Evolutionary conservation across 2,329 filamentous ascomycete species (phyloP).

Genomic region (Verticillium zaregamsianum): DNA sequence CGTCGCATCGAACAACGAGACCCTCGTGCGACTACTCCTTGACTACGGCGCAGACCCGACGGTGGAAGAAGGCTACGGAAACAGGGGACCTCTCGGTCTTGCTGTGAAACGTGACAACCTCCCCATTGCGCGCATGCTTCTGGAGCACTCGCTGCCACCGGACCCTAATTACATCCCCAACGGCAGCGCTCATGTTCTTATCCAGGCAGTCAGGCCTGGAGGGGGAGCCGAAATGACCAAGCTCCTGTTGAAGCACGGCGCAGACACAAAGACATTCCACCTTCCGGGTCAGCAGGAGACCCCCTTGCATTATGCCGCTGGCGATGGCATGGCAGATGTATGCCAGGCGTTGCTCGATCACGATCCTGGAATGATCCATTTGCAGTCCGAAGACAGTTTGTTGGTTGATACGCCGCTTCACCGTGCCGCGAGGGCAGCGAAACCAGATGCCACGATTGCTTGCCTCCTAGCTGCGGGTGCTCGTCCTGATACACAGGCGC

Average conservation of each 20-base stretch:
- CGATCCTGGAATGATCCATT: conserved; percentile 15
- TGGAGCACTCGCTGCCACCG: conserved; percentile 12
- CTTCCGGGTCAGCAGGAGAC: not conserved
- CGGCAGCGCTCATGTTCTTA: not conserved
- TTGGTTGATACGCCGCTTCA: conserved; percentile 13
- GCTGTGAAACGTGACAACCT: conserved; percentile 7
- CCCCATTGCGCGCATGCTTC: conserved; percentile 9
- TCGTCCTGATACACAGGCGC: conserved; percentile 4
- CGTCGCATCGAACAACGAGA: conserved; percentile 1
- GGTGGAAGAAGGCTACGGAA: conserved; percentile 14
- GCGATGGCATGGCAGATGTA: conserved; percentile 8
- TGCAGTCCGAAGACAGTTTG: conserved; percentile 9
- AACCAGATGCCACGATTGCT: conserved; percentile 7
- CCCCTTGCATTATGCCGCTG: conserved; percentile 15
- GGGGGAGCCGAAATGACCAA: conserved; percentile 10
- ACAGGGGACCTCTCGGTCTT: conserved; percentile 8
- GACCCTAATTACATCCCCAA: conserved; percentile 12
- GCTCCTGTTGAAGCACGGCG: conserved; percentile 15
- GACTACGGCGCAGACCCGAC: conserved; percentile 18
- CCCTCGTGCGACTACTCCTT: conserved; percentile 15
- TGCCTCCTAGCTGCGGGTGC: conserved; percentile 17
- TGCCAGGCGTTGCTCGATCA: conserved; percentile 13
- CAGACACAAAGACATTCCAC: conserved; percentile 12
- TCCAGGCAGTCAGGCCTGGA: not conserved
- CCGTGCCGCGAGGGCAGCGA: conserved; percentile 9